Base-by-base conservation (phyloP, 2,329 filamentous ascomycete genomes). In the Colletotrichum destructivum region DNA sequence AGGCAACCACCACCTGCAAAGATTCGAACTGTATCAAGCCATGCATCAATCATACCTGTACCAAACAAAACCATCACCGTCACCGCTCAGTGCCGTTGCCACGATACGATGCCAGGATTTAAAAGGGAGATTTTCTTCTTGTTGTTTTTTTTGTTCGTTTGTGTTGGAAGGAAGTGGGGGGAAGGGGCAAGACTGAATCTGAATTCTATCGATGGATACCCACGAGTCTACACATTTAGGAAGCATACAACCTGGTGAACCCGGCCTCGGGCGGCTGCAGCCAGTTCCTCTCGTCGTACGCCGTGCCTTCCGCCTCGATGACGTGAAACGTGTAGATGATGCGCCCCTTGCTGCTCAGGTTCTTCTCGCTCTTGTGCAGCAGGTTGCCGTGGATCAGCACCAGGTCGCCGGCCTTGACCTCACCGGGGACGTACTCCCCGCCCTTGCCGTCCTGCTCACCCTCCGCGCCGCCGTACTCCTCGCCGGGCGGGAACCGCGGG, bases 241-340 rank as follows among this genome's bases (percentile, higher is more conserved):
- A 85, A 4, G 75, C 74, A 59, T 84, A 90, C 73, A 95, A 78
- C 79, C 83, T 92, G 8, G 93, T 95, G 79, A 99, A 98, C 0
- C 94, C 95, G 52, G 89, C 89, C 51, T 87, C 85, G 0, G 94
- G 92, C 69, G 95, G 94, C 84, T 98, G 96, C 81, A 99, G 82
- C 96, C 96, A 98, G 82, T 99, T 99, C 82, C 88, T 88, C 82
- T 88, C 88, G 82, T 98, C 96, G 81, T 98, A 99, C 66, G 84
- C 85, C 54, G 91, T 85, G 0, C 82, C 88, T 23, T 92, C 89
- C 0, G 93, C 93, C 83, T 98, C 96, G 78, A 98, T 98, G 69
- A 97, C 90, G 84, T 99, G 96, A 81, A 98, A 99, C 0, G 96
- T 98, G 82, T 98, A 99, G 65, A 98, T 98, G 79, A 96, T 97